Conservation (phyloP, 2,329 filamentous ascomycete species). For the Neofusicoccum sp. region DNA sequence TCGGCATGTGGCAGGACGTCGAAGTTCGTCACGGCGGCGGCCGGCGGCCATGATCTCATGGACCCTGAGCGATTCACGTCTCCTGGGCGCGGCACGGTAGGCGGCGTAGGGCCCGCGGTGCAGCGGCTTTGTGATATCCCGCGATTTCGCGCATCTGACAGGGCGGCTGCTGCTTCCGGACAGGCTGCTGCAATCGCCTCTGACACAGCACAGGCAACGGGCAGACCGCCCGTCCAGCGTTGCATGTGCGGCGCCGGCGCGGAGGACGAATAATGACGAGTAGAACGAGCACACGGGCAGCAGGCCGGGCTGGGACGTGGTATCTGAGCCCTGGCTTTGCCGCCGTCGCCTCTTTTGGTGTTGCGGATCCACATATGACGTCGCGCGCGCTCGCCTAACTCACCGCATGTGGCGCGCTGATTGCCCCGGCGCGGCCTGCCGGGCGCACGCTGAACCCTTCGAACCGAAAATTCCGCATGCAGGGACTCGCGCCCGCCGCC, state of each 20-base stretch:
- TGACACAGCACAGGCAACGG: constrained; percentile 3
- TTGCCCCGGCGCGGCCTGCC: not conserved
- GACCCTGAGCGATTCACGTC: constrained; percentile 7
- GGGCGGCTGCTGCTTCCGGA: not conserved
- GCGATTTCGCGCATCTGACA: not conserved
- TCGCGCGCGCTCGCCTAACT: constrained; percentile 14
- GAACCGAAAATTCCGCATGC: constrained; percentile 7
- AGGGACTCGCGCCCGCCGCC: constrained; percentile 5
- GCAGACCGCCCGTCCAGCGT: constrained; percentile 13
- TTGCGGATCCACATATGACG: constrained; percentile 20
- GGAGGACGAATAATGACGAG: constrained; percentile 1
- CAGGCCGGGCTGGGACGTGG: constrained; percentile 15
- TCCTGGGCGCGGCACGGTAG: not conserved
- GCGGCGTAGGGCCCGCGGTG: not conserved
- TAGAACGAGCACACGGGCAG: not conserved
- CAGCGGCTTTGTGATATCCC: constrained; percentile 5
- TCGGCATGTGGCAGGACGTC: constrained; percentile 10
- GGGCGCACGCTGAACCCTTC: constrained; percentile 10
- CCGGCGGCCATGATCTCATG: constrained; percentile 14
- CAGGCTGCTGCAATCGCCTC: constrained; percentile 1
- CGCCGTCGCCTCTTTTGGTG: constrained; percentile 17
- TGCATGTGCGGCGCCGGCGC: constrained; percentile 12
- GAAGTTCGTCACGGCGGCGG: constrained; percentile 4
- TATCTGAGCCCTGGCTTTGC: constrained; percentile 16
- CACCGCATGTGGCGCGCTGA: constrained; percentile 17